Evolutionary conservation across 2,329 filamentous ascomycete species (phyloP).

Genomic region (Cordyceps fumosorosea): DNA sequence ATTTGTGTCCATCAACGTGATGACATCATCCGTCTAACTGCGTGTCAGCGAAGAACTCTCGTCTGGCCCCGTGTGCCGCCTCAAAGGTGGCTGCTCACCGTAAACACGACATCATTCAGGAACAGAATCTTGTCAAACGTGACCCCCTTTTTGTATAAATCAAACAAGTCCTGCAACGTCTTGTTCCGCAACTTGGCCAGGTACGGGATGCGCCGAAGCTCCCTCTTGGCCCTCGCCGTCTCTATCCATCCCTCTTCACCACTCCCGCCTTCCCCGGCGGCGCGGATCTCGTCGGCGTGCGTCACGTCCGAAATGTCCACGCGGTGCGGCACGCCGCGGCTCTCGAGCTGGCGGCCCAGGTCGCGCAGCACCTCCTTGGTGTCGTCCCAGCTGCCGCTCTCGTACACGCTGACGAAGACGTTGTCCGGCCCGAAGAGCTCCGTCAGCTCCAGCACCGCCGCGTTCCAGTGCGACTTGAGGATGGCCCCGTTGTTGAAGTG

Average conservation of each 20-base stretch:
- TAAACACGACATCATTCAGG: slow-evolving; percentile 58
- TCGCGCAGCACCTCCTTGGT: slow-evolving; percentile 55
- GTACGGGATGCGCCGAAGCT: slow-evolving; percentile 62
- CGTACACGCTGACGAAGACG: slow-evolving; percentile 60
- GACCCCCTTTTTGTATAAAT: slow-evolving; percentile 42
- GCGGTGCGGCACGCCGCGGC: slow-evolving; percentile 44
- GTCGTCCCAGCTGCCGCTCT: slow-evolving; percentile 64
- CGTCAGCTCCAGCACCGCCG: slow-evolving; percentile 51
- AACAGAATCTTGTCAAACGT: slow-evolving; percentile 54
- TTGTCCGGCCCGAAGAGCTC: slow-evolving; percentile 54
- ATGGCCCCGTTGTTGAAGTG: slow-evolving; percentile 61
- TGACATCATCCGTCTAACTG: slow-evolving; percentile 45
- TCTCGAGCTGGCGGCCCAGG: slow-evolving; percentile 48
- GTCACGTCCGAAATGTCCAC: slow-evolving; percentile 53
- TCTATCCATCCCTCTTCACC: slow-evolving; percentile 55
- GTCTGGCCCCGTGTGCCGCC: background rate
- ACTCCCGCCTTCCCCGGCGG: slow-evolving; percentile 21
- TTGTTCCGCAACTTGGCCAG: slow-evolving; percentile 58
- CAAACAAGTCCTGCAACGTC: slow-evolving; percentile 52
- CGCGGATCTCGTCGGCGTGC: slow-evolving; percentile 48
- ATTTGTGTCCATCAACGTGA: slow-evolving; percentile 50
- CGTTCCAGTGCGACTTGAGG: slow-evolving; percentile 56
- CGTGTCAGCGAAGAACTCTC: background rate
- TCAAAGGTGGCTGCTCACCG: slow-evolving; percentile 30
- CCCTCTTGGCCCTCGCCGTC: slow-evolving; percentile 45